A percentile compares a stretch with the other conserved stretches of the same genome.
Conservation (phyloP, 345 rosid species). For the Camelina hispida region DNA sequence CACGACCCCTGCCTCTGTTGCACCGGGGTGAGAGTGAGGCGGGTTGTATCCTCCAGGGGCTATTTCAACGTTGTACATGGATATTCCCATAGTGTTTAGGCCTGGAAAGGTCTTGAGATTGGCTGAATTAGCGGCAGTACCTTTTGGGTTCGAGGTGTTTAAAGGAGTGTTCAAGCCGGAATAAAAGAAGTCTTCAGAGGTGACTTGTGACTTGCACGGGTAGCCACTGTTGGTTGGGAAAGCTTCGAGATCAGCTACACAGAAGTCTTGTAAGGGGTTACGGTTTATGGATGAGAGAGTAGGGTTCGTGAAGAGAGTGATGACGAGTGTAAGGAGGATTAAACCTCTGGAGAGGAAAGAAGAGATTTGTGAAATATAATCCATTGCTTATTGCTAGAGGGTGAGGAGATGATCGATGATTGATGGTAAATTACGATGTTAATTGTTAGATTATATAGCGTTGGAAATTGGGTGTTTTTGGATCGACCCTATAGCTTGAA, state of each 20-base stretch:
- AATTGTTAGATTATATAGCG: constrained; percentile 27
- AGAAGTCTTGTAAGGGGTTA: constrained; percentile 66
- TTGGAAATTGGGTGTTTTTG: constrained; percentile 2
- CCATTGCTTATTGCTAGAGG: constrained; percentile 18
- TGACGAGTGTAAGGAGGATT: constrained; percentile 34
- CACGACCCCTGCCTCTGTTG: constrained; percentile 58
- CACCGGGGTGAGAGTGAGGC: constrained; percentile 71
- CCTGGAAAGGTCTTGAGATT: constrained; percentile 61
- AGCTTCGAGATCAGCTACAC: constrained; percentile 56
- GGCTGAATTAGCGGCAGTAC: constrained; percentile 45
- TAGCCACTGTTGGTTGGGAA: constrained; percentile 54
- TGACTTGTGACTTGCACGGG: constrained; percentile 65
- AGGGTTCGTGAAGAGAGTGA: constrained; percentile 43
- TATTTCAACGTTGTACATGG: constrained; percentile 68
- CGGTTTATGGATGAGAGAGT: constrained; percentile 48
- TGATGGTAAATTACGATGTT: constrained; percentile 8
- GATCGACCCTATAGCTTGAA: constrained; percentile 7
- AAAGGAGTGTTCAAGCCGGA: constrained; percentile 59
- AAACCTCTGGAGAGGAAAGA: constrained; percentile 10
- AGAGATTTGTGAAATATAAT: constrained; percentile 31
- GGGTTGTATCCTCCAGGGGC: constrained; percentile 63
- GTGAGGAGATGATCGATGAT: constrained; percentile 15
- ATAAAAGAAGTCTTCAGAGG: constrained; percentile 68
- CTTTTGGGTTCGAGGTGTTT: constrained; percentile 55
- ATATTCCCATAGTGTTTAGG: constrained; percentile 62